Conservation (phyloP, 345 rosid species). For the Jatropha curcas region DNA sequence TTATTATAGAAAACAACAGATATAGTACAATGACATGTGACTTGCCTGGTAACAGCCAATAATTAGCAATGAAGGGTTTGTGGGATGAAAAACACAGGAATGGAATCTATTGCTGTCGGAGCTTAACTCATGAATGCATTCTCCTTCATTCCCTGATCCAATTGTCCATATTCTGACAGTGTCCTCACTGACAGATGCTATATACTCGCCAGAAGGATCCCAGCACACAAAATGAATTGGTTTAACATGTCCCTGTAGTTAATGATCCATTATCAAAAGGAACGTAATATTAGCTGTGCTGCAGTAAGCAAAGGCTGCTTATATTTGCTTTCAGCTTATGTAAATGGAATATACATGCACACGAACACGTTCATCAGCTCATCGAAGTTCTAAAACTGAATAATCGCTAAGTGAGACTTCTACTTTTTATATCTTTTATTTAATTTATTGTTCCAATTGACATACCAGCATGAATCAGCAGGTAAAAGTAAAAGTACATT, state of each 20-base stretch:
- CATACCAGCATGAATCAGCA: not conserved
- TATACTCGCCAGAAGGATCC: conserved; percentile 80
- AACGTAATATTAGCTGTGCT: conserved; percentile 26
- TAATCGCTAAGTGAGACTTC: not conserved
- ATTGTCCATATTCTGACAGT: conserved; percentile 84
- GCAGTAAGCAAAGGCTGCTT: conserved; percentile 32
- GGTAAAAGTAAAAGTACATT: not conserved
- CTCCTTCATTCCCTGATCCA: conserved; percentile 83
- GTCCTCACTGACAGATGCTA: conserved; percentile 94
- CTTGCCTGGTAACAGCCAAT: conserved; percentile 86
- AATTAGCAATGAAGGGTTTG: conserved; percentile 66
- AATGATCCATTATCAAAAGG: conserved; percentile 44
- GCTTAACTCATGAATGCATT: conserved; percentile 82
- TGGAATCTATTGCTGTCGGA: conserved; percentile 80
- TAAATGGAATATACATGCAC: not conserved
- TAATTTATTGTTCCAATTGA: not conserved
- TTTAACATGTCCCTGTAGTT: conserved; percentile 82
- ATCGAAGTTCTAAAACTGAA: too few relatives aligned
- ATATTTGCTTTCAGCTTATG: not conserved
- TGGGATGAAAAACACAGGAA: conserved; percentile 89
- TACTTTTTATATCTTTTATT: not conserved
- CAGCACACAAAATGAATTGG: conserved; percentile 78
- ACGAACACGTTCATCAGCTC: not conserved
- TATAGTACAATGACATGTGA: too few relatives aligned
- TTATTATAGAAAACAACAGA: not conserved